phyloP scores from a whole-genome alignment of 2,329 filamentous ascomycete genomes.

The Blumeriella jaapii region DNA sequence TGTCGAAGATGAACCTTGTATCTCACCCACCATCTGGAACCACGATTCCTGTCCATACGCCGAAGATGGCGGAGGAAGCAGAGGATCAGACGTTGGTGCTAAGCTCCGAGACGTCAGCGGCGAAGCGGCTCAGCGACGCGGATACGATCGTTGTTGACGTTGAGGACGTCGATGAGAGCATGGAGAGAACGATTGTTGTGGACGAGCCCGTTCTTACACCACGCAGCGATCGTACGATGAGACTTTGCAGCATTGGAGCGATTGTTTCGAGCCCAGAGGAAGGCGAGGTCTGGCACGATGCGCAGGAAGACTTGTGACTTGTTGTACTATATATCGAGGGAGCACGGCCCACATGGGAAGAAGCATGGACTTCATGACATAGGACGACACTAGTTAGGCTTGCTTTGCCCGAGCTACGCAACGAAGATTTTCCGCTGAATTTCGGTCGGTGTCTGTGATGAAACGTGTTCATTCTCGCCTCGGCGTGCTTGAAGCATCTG shows the following conservation, averaged over 20 bases:
- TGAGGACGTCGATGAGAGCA: not conserved
- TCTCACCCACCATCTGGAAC: conserved; percentile 13
- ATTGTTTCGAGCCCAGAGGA: conserved; percentile 17
- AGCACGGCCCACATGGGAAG: too few relatives aligned
- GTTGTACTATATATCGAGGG: too few relatives aligned
- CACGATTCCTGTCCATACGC: conserved; percentile 9
- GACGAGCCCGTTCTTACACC: conserved; percentile 16
- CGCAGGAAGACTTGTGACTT: conserved; percentile 14
- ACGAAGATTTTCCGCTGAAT: too few relatives aligned
- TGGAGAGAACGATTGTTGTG: conserved; percentile 4
- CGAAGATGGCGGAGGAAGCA: conserved; percentile 1
- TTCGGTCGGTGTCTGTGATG: too few relatives aligned
- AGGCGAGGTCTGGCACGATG: conserved; percentile 17
- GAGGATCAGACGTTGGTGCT: conserved; percentile 1
- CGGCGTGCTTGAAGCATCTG: too few relatives aligned
- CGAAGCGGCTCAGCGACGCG: conserved; percentile 5
- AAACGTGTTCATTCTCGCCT: too few relatives aligned
- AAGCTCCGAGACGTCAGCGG: conserved; percentile 8
- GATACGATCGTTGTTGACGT: conserved; percentile 11
- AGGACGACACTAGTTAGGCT: too few relatives aligned
- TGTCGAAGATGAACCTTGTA: conserved; percentile 11
- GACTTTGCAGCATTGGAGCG: conserved; percentile 18
- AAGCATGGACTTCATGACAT: too few relatives aligned
- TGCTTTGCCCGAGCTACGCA: too few relatives aligned
- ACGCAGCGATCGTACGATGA: conserved; percentile 16